Evolutionary conservation across 192 early-diverging fungal genomes (phyloP), one percentile per base, ranked within the genome.

Genomic region (Lunasporangiospora selenospora): DNA sequence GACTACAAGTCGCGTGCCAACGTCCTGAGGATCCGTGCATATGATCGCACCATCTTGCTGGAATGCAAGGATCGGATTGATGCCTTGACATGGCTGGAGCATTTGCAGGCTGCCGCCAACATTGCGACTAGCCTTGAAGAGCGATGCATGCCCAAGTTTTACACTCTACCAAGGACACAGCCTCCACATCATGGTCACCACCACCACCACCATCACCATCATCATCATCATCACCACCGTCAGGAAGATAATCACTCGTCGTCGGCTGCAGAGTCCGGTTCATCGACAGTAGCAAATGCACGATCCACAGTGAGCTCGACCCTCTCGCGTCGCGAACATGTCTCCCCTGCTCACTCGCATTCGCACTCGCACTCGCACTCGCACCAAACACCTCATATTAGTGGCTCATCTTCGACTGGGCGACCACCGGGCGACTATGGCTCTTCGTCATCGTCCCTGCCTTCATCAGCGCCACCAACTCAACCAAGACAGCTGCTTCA

Each of bases 41-140:
- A 75, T 31, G 79, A 78, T 30, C 60, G 80, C 11, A 76, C 78
- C 6, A 50, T 81, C n/a, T 48, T 83, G 41, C 19, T 83, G 1
- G 67, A 76, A 43, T 76, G 62, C 30, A 69, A 55, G 21, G 67
- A 67, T 26, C 62, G 76, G 8, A 58, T 71, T 15, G 75, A 83
- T 19, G 48, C 62, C 3, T 44, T 77, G 38, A 62, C 67, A 0
- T 83, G 79, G 79, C 54, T 83, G 2, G 77, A 81, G 34, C 66
- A 75, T 15, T 41, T 83, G 29, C 79, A 83, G 49, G 75, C 82
- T 4, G 78, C 82, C 0, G 58, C 60, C 26, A 83, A 83, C 58
- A 77, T 83, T n/a, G 77, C 80, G 7, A 61, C 58, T 3, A 78
- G 77, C 30, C 49, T 83, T 29, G 82, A 83, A 36, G 55, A 64